These are phyloP conservation scores for Auricularia sp. DNA, from an alignment of 768 basidiomycete genomes.

Conservation along the genomic window DNA sequence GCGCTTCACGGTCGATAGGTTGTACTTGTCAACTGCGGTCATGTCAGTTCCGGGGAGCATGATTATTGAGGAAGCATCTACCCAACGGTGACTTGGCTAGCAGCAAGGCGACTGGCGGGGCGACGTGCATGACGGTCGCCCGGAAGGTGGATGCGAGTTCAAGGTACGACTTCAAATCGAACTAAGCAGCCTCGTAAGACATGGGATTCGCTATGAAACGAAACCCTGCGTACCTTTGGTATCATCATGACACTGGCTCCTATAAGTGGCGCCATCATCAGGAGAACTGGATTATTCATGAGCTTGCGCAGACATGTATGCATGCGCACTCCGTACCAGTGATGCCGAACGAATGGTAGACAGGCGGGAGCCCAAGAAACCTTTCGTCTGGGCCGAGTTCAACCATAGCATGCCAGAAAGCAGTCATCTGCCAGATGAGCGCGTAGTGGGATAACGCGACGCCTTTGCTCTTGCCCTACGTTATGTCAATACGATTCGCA, in stretches of 20 bases:
- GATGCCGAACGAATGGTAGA: constrained; percentile 15
- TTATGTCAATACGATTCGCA: background rate
- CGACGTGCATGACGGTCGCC: constrained; percentile 20
- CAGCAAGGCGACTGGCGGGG: constrained; percentile 19
- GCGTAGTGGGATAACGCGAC: constrained; percentile 18
- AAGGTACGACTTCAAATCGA: constrained; percentile 18
- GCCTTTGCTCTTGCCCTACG: constrained; percentile 17
- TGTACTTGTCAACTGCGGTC: constrained; percentile 43
- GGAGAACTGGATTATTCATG: constrained; percentile 13
- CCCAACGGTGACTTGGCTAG: constrained; percentile 17
- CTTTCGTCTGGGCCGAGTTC: constrained; percentile 1
- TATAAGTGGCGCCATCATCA: constrained; percentile 11
- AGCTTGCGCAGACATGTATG: background rate
- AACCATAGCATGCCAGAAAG: constrained; percentile 12
- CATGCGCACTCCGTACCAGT: background rate
- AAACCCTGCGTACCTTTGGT: constrained; percentile 6
- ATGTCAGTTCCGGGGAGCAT: background rate
- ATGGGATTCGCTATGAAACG: background rate
- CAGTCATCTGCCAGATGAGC: constrained; percentile 11
- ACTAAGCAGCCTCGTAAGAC: constrained; percentile 1
- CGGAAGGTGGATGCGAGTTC: constrained; percentile 14
- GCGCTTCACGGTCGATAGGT: constrained; percentile 48
- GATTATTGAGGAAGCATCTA: background rate
- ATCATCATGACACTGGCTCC: constrained; percentile 15
- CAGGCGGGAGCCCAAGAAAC: constrained; percentile 16